Evolutionary conservation across 2,329 filamentous ascomycete genomes (phyloP).

Genomic region (Alternaria solani): DNA sequence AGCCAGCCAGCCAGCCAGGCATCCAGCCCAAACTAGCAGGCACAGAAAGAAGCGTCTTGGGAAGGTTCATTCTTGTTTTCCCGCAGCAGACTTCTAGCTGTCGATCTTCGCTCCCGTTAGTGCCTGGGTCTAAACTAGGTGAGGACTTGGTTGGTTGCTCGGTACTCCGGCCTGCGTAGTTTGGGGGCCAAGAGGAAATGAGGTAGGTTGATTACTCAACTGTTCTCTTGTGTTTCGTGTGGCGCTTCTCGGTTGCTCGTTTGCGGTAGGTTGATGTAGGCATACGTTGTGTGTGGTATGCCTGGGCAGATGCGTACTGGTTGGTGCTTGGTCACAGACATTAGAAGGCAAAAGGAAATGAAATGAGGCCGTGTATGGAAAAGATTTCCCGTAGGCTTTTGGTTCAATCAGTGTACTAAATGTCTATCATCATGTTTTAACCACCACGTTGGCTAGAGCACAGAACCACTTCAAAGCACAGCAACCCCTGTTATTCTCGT

Average conservation of each 20-base stretch:
- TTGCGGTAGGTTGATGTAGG: background rate
- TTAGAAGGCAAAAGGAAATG: background rate
- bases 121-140: too few relatives aligned
- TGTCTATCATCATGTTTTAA: too few relatives aligned
- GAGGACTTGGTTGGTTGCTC: background rate
- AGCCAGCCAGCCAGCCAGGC: too few relatives aligned
- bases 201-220: background rate
- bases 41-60: too few relatives aligned
- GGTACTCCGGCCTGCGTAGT: background rate
- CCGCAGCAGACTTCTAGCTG: background rate
- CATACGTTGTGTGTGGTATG: background rate
- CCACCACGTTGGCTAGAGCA: too few relatives aligned
- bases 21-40: too few relatives aligned
- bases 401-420: too few relatives aligned
- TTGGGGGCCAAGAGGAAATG: background rate
- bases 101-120: background rate
- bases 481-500: too few relatives aligned
- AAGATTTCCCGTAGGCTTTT: background rate
- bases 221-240: background rate
- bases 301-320: background rate
- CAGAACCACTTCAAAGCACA: too few relatives aligned
- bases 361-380: too few relatives aligned
- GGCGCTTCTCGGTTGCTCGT: background rate
- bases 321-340: background rate
- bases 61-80: background rate